These are phyloP conservation scores for Ceratobasidium sp. DNA, from an alignment of 1,284 basidiomycete species.

Conservation along the genomic window DNA sequence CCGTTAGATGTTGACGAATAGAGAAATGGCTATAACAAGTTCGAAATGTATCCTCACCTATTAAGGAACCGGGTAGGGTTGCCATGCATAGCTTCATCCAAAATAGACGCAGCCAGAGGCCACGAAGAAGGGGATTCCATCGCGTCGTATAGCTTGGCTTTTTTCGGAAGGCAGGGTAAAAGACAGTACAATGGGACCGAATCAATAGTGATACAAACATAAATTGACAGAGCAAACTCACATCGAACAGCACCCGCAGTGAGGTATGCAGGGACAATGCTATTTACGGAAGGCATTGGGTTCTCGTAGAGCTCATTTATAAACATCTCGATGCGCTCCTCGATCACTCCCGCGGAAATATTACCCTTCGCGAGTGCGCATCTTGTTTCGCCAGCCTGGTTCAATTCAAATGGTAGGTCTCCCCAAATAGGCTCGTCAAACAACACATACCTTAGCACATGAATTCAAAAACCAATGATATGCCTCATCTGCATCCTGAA, in stretches of 20 bases:
- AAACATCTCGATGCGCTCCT: constrained; percentile 57
- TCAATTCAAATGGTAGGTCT: neutral
- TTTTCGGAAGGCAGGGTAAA: neutral
- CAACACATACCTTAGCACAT: constrained; percentile 25
- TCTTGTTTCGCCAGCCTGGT: constrained; percentile 28
- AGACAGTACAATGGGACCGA: neutral
- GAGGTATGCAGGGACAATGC: constrained; percentile 53
- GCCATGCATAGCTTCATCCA: constrained; percentile 19
- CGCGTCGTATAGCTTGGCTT: constrained; percentile 36
- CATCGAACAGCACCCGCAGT: constrained; percentile 28
- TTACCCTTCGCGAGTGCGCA: constrained; percentile 30
- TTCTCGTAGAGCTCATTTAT: constrained; percentile 51
- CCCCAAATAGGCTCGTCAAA: neutral
- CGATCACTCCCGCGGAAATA: constrained; percentile 51
- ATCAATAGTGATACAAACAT: neutral
- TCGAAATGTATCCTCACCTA: neutral
- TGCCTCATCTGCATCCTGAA: constrained; percentile 39
- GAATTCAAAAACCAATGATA: constrained; percentile 44
- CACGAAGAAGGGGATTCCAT: constrained; percentile 29
- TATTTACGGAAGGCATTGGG: constrained; percentile 33
- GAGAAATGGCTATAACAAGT: neutral
- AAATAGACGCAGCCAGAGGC: constrained; percentile 12
- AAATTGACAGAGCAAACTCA: neutral
- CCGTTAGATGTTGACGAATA: too few relatives aligned
- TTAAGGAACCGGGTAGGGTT: constrained; percentile 31